A percentile compares a stretch with the other conserved stretches of the same genome.
phyloP scores from a whole-genome alignment of 2,329 filamentous ascomycete genomes.

The Albifimbria verrucaria region DNA sequence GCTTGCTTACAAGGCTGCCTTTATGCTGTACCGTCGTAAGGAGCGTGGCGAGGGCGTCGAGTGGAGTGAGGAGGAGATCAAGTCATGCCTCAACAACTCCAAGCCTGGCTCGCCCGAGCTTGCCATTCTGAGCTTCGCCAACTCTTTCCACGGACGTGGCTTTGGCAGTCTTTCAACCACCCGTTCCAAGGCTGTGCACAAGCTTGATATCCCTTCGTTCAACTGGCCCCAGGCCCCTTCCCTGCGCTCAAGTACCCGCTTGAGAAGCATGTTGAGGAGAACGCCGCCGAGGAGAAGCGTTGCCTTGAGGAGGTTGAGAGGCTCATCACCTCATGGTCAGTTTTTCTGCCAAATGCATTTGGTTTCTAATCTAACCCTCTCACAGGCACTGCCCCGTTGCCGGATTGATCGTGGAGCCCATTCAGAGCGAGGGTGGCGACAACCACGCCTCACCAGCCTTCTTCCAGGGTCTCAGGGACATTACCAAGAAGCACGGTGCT shows the following conservation, averaged over 20 bases:
- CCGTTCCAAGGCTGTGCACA: conserved; percentile 79
- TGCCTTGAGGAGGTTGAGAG: conserved; percentile 72
- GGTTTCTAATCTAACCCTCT: not conserved
- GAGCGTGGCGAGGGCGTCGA: conserved; percentile 68
- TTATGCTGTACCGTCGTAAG: conserved; percentile 74
- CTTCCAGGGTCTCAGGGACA: conserved; percentile 70
- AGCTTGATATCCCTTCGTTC: conserved; percentile 83
- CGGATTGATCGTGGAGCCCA: conserved; percentile 73
- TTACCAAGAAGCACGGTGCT: conserved; percentile 67
- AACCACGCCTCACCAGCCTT: conserved; percentile 78
- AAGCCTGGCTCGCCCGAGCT: conserved; percentile 70
- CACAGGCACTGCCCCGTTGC: conserved; percentile 63
- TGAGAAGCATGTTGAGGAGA: conserved; percentile 65
- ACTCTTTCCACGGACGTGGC: conserved; percentile 76
- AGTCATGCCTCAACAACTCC: conserved; percentile 68
- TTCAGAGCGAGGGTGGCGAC: conserved; percentile 81
- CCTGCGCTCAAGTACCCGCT: conserved; percentile 75
- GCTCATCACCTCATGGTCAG: conserved; percentile 57
- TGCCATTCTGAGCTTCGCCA: conserved; percentile 75
- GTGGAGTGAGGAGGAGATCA: conserved; percentile 67
- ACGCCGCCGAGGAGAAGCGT: conserved; percentile 66
- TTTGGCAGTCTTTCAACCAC: conserved; percentile 78
- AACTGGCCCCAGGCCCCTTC: conserved; percentile 83
- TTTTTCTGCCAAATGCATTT: not conserved
- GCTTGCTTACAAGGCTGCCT: conserved; percentile 80